Evolutionary conservation across 345 rosid genomes (phyloP), one percentile per base, ranked within the genome.

Genomic region (Acer yangbiense): DNA sequence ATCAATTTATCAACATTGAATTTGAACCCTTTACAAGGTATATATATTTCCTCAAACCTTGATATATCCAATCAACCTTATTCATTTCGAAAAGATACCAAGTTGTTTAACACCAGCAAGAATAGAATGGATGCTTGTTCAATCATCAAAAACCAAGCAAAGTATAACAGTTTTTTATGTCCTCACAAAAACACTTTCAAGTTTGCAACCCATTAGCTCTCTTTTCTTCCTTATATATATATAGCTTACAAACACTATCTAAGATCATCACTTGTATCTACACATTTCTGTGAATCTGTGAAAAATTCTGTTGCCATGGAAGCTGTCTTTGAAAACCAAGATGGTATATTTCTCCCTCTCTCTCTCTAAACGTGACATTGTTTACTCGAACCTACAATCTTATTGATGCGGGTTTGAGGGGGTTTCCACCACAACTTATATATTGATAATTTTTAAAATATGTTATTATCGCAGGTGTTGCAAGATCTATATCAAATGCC

Each of bases 401-500:
- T 20, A 8, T 20, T 13, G 4, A 1, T 50, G 43, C 7, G 7
- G 55, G 55, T 43, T 43, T 43, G 11, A 43, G 46, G 11, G 6
- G 6, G 39, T 35, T 35, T 35, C 39, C 39, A 35, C 6, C 39
- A 4, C 39, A 35, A 35, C 16, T 11, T 50, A 17, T 25, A 58
- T 41, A 68, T 17, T 9, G 3, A 9, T n/a, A 21, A 50, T 50
- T 50, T 50, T 21, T 13, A 48, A 11, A 0, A 29, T 29, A 2
- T 46, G 11, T 7, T 54, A 54, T 11, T 60, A 58, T 72, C 70
- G 69, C 88, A 89, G 92, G 84, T 4, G 69, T 70, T 69, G 72
- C 73, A 79, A 85, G 79, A 74, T 75, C 87, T 64, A 60, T 81
- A 13, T 82, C 94, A n/a, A 87, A 86, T 43, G 77, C 86, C 18